A percentile compares a stretch with the other conserved stretches of the same genome.
phyloP scores from a whole-genome alignment of 257 asterid genomes.

The Linaria vulgaris region DNA sequence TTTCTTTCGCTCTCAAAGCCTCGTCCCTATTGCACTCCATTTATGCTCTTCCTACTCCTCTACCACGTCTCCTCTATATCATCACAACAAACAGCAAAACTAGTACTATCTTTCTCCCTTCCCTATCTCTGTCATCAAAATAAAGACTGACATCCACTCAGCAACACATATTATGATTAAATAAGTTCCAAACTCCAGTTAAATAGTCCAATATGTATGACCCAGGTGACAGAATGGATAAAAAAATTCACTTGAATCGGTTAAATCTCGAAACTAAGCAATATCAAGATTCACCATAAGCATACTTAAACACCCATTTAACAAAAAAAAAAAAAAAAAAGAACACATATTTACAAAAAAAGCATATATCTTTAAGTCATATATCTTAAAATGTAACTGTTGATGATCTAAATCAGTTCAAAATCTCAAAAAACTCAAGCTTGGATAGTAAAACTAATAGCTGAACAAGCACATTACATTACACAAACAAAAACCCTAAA shows the following conservation, averaged over 20 bases:
- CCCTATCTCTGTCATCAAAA: not conserved
- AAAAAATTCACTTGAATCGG: not conserved
- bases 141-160: conserved; percentile 17
- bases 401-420: conserved; percentile 15
- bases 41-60: conserved; percentile 33
- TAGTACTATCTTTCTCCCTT: too few species aligned
- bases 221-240: too few species aligned
- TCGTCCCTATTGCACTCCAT: conserved; percentile 89
- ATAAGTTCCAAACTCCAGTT: not conserved
- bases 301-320: not conserved
- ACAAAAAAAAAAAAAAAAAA: too few species aligned
- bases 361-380: conserved; percentile 6
- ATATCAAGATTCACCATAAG: not conserved
- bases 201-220: not conserved
- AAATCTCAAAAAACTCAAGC: conserved; percentile 16
- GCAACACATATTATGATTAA: not conserved
- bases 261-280: conserved; percentile 3
- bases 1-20: conserved; percentile 72
- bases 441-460: conserved; percentile 5
- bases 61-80: conserved; percentile 31
- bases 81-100: not conserved
- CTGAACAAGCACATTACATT: conserved; percentile 21
- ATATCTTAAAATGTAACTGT: not conserved
- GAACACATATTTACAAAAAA: too few species aligned
- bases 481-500: conserved; percentile 31